phyloP scores from a whole-genome alignment of 306 rosid genomes.

The Glycine latifolia region DNA sequence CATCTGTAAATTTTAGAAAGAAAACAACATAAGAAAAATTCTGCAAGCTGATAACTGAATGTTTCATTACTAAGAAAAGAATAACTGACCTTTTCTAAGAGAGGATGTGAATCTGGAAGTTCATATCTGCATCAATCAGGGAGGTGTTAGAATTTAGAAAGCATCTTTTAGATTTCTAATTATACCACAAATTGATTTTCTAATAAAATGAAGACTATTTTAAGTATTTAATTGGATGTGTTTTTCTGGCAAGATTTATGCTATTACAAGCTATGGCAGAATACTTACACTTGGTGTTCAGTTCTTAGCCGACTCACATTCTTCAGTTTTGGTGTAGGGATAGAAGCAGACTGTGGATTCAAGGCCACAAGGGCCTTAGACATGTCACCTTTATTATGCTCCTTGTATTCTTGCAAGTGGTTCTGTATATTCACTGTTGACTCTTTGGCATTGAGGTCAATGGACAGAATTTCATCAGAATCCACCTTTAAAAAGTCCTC shows the following conservation, averaged over 20 bases:
- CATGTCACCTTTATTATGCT: constrained; percentile 68
- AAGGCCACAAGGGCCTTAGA: constrained; percentile 87
- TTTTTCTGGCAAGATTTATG: constrained; percentile 3
- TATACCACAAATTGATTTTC: constrained; percentile 10
- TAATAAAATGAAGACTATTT: constrained; percentile 16
- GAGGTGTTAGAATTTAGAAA: constrained; percentile 35
- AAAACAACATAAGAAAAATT: constrained; percentile 30
- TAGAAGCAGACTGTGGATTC: constrained; percentile 62
- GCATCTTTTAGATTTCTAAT: constrained; percentile 34
- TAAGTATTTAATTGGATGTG: constrained; percentile 5
- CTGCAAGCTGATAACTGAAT: constrained; percentile 32
- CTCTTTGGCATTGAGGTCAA: constrained; percentile 58
- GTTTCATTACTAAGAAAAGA: constrained; percentile 36
- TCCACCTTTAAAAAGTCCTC: constrained; percentile 74
- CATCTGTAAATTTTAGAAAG: constrained; percentile 64
- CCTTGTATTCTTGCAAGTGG: constrained; percentile 60
- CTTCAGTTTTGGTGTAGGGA: constrained; percentile 84
- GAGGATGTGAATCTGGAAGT: constrained; percentile 96
- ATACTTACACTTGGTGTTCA: constrained; percentile 94
- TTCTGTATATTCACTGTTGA: constrained; percentile 53
- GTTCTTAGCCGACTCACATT: constrained; percentile 85
- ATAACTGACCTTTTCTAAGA: constrained; percentile 71
- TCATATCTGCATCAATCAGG: constrained; percentile 77
- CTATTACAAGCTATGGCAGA: constrained; percentile 13
- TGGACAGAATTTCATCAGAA: constrained; percentile 72